These are phyloP conservation scores for Paecilomyces sp. DNA, from an alignment of 2,329 filamentous ascomycete genomes.

Conservation along the genomic window DNA sequence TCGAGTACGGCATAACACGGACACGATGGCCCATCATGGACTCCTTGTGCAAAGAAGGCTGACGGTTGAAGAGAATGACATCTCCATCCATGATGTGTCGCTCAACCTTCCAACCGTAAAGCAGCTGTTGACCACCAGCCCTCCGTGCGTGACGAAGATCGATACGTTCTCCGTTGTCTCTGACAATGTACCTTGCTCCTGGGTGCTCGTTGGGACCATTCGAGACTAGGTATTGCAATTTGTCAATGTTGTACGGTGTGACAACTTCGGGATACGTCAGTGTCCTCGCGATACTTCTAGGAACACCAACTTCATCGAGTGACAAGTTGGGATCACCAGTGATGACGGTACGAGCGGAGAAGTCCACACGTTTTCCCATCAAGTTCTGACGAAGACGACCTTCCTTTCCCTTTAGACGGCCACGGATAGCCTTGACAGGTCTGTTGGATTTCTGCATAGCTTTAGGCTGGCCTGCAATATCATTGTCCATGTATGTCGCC, in stretches of 20 bases:
- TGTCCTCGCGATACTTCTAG: constrained; percentile 83
- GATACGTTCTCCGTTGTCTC: constrained; percentile 86
- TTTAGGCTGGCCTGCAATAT: constrained; percentile 91
- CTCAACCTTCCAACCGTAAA: constrained; percentile 98
- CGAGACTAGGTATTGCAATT: constrained; percentile 78
- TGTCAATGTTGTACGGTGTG: constrained; percentile 94
- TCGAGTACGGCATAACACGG: constrained; percentile 97
- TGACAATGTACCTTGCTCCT: constrained; percentile 92
- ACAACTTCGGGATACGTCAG: constrained; percentile 96
- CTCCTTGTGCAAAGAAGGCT: constrained; percentile 97
- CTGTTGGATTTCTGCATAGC: constrained; percentile 95
- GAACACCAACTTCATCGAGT: constrained; percentile 94
- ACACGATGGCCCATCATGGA: constrained; percentile 99
- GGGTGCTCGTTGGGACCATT: constrained; percentile 94
- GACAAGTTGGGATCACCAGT: constrained; percentile 96
- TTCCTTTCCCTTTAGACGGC: constrained; percentile 97
- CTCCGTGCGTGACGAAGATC: constrained; percentile 91
- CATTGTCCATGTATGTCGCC: constrained; percentile 99
- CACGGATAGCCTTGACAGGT: constrained; percentile 92
- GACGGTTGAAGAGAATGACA: constrained; percentile 99
- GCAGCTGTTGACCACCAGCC: constrained; percentile 69
- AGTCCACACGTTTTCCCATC: constrained; percentile 99
- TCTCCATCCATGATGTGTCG: constrained; percentile 93
- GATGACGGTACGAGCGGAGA: constrained; percentile 98
- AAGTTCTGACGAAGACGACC: constrained; percentile 95